These are phyloP conservation scores for Mytilinidion resinicola DNA, from an alignment of 495 filamentous ascomycete genomes.

Conservation along the genomic window DNA sequence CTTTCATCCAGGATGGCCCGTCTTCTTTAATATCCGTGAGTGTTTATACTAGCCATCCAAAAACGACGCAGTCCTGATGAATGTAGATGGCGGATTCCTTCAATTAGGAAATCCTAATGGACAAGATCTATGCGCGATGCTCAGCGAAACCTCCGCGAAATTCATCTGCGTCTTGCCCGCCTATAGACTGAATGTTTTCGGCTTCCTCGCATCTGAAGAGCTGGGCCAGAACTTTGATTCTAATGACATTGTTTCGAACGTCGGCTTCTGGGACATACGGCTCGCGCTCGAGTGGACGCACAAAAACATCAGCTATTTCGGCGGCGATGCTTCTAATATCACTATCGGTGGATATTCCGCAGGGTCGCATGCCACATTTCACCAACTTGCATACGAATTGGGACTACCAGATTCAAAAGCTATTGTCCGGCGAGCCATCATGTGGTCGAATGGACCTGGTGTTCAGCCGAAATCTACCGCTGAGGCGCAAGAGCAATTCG, in stretches of 20 bases:
- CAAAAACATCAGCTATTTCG: conserved; percentile 36
- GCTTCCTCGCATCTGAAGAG: conserved; percentile 35
- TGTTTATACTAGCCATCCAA: neutral
- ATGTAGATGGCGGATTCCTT: conserved; percentile 50
- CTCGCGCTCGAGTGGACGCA: conserved; percentile 38
- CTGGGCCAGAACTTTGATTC: conserved; percentile 21
- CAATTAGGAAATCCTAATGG: conserved; percentile 50
- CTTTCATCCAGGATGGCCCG: conserved; percentile 32
- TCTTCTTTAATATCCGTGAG: conserved; percentile 39
- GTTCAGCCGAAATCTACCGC: conserved; percentile 45
- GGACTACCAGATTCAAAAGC: conserved; percentile 38
- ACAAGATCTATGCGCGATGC: conserved; percentile 23
- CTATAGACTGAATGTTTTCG: conserved; percentile 39
- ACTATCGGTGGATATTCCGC: conserved; percentile 39
- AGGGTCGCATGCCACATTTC: conserved; percentile 41
- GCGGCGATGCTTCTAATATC: conserved; percentile 35
- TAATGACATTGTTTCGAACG: conserved; percentile 27
- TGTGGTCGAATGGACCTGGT: conserved; percentile 52
- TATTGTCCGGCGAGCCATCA: conserved; percentile 44
- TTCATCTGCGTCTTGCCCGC: conserved; percentile 35
- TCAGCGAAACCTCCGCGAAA: conserved; percentile 31
- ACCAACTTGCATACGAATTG: conserved; percentile 53
- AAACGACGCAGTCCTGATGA: neutral
- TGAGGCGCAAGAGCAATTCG: conserved; percentile 50
- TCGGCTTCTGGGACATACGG: conserved; percentile 40